Evolutionary conservation across 1,139 yeast species (phyloP), one percentile per base, ranked within the genome.

Genomic region (Yamadazyma conglobata): DNA sequence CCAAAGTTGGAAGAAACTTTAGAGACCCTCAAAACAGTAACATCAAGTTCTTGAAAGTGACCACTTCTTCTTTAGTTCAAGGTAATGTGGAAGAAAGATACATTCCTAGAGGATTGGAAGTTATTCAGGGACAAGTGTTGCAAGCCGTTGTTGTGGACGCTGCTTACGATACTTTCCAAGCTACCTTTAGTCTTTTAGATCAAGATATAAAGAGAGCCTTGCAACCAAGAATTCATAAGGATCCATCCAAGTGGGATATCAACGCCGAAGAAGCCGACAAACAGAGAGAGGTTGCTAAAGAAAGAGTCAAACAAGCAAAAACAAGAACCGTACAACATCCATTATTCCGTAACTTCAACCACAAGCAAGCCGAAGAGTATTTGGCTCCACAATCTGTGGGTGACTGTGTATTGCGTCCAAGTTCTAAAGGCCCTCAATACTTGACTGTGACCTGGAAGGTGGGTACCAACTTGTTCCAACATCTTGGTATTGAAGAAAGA

Each of bases 381-480:
- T 70, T 91, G 50, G 96, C 96, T 9, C 85, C 95, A 10, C 76
- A 84, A 55, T 77, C 80, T 27, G 81, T 89, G 38, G 99, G 99
- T 30, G 96, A 87, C 48, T 77, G 88, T 60, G 95, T 93, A 19
- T 86, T 91, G 35, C 77, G 99, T 46, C 98, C 97, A 8, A 88
- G 96, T 1, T 86, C 95, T 6, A 79, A 81, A 40, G 98, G 98
- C 20, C 71, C 77, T 25, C 84, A 86, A 43, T 96, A 79, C 56
- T 71, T 91, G 46, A 89, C 96, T 2, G 83, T 89, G 23, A 91
- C 99, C 0, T 91, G 98, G 97, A 91, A 91, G 54, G 89, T 93
- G 22, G 91, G 87, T 38, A 91, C 85, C 49, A 84, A 81, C 52
- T 64, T 91, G 42, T 93, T 83, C 61, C 98, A 93, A 55, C 97